A percentile compares a stretch with the other conserved stretches of the same genome.
These are phyloP conservation scores for Ascomycota sp. DNA, from an alignment of 2,329 filamentous ascomycete genomes.

Conservation along the genomic window DNA sequence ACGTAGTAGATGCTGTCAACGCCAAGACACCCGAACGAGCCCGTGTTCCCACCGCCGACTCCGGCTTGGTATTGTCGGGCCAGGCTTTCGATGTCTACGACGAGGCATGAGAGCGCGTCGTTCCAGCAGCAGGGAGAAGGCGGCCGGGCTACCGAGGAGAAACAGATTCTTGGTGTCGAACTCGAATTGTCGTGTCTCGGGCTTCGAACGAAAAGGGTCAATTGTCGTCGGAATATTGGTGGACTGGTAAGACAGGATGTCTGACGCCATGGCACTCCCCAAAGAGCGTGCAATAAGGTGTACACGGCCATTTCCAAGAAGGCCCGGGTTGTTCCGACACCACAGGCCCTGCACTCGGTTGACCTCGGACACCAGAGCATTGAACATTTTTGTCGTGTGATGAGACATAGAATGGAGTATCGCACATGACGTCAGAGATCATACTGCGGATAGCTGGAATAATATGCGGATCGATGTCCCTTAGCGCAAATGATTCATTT, in stretches of 20 bases:
- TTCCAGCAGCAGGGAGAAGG: slow-evolving; percentile 82
- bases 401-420: slow-evolving; percentile 97
- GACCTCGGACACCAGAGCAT: slow-evolving; percentile 71
- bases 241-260: slow-evolving; percentile 78
- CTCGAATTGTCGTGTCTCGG: slow-evolving; percentile 48
- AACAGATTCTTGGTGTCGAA: slow-evolving; percentile 86
- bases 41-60: slow-evolving; percentile 51
- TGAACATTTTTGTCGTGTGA: slow-evolving; percentile 87
- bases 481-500: slow-evolving; percentile 41
- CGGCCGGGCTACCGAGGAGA: slow-evolving; percentile 72
- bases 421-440: slow-evolving; percentile 94
- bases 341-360: slow-evolving; percentile 91
- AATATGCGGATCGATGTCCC: slow-evolving; percentile 80
- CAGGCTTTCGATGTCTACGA: slow-evolving; percentile 54
- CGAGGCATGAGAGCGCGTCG: slow-evolving; percentile 52
- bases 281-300: slow-evolving; percentile 88
- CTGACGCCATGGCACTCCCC: slow-evolving; percentile 83
- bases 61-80: slow-evolving; percentile 34
- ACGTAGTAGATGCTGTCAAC: slow-evolving; percentile 96
- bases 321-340: slow-evolving; percentile 84
- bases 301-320: slow-evolving; percentile 60
- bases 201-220: slow-evolving; percentile 17
- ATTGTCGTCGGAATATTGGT: slow-evolving; percentile 39
- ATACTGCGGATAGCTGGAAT: slow-evolving; percentile 84
- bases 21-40: slow-evolving; percentile 72